Base-by-base conservation (phyloP, 2,329 filamentous ascomycete species). In the Diaporthe citri region DNA sequence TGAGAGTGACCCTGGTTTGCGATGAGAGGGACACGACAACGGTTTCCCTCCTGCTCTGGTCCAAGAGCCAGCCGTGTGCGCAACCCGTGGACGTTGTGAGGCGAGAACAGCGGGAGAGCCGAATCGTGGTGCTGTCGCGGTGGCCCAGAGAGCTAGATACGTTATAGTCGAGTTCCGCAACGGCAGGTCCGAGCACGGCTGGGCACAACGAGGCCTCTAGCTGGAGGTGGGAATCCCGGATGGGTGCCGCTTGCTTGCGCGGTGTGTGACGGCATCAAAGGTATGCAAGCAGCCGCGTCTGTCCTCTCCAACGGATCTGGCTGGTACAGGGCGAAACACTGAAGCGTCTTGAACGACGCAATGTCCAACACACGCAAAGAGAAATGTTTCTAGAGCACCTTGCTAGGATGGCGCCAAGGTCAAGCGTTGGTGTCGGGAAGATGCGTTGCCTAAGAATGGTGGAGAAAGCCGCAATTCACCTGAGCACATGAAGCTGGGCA, bases 211-310 rank as follows among this genome's bases (percentile, higher is more conserved):
- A 43, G 43, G 57, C 71, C 67, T 75, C 72, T 73, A 62, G 71
- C 67, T 74, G 69, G 48, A 71, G 66, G 57, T 72, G 60, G 64
- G n/a, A 71, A 60, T 69, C 75, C 73, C 67, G 66, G 59, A 43
- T 66, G 76, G 71, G 43, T 64, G 69, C 55, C 31, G 51, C 48
- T 62, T 76, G 46, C 34, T 52, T 79, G 79, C 78, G 74, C 77
- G 71, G 75, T 73, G 80, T 80, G 76, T 77, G 77, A 80, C 80
- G 77, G 76, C 78, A 77, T 79, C 76, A 74, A 80, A 72, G 72
- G 36, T 74, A 79, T 79, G 80, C 78, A 80, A 75, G 78, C 76
- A 80, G 75, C 80, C 80, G 80, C 75, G 72, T 60, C 71, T 76
- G 77, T 73, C 77, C 73, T 75, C 56, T 69, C 76, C 67, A 75